A percentile compares a stretch with the other conserved stretches of the same genome.
Evolutionary conservation across 2,329 filamentous ascomycete species (phyloP).

Genomic region (Aspergillus sp.): DNA sequence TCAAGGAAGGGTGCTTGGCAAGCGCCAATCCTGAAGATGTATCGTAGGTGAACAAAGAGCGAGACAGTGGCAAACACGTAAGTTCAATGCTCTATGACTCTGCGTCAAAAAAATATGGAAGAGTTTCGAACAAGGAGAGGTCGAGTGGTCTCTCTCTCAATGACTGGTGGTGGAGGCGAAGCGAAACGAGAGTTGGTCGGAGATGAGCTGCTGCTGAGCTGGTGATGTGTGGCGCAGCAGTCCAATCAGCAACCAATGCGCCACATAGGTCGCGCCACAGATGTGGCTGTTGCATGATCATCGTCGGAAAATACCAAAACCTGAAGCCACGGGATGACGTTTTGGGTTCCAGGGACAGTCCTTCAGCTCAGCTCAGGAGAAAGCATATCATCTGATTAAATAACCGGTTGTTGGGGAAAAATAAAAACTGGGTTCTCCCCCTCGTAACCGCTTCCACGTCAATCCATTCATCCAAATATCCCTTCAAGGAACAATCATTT

Average conservation of each 20-base stretch:
- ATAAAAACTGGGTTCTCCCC: no score
- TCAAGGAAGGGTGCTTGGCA: conserved; percentile 21
- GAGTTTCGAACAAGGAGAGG: background rate
- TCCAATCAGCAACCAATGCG: background rate
- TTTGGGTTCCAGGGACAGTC: no score
- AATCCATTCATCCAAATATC: no score
- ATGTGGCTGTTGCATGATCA: conserved; percentile 3
- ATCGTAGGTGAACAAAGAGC: conserved; percentile 3
- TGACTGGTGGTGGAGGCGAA: background rate
- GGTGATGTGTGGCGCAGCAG: conserved; percentile 6
- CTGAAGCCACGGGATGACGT: no score
- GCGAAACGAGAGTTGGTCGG: background rate
- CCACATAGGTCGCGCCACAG: conserved; percentile 3
- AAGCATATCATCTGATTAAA: no score
- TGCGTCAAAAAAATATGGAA: no score
- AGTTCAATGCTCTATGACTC: no score
- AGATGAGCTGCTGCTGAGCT: conserved; percentile 1
- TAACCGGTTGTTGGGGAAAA: background rate
- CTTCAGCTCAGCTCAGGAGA: no score
- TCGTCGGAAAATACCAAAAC: no score
- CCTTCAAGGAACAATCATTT: no score
- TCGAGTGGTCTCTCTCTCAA: background rate
- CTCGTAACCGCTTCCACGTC: no score
- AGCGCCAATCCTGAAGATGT: conserved; percentile 19
- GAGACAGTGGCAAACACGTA: background rate